These are phyloP conservation scores for Volvariella surrecta DNA, from an alignment of 1,284 basidiomycete species.

Conservation along the genomic window DNA sequence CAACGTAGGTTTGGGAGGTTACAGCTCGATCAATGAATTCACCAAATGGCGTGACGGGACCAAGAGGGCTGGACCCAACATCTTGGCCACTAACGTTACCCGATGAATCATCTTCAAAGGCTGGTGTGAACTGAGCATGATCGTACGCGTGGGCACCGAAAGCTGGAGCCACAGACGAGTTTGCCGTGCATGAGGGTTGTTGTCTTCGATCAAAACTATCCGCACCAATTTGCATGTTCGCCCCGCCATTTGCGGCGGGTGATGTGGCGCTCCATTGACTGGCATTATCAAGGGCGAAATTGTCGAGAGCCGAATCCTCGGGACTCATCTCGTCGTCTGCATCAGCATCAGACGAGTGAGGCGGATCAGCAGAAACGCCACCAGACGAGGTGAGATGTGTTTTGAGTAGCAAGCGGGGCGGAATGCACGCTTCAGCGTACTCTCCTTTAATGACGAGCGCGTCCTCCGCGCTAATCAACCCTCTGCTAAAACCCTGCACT, in stretches of 20 bases:
- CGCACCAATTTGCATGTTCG: background rate
- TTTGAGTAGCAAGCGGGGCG: constrained; percentile 48
- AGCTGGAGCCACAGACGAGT: constrained; percentile 10
- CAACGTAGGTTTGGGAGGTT: constrained; percentile 25
- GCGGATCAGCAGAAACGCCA: background rate
- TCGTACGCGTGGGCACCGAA: constrained; percentile 27
- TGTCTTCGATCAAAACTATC: constrained; percentile 8
- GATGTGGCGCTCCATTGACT: constrained; percentile 24
- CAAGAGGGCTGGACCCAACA: constrained; percentile 54
- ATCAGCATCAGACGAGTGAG: constrained; percentile 21
- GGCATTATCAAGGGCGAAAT: constrained; percentile 23
- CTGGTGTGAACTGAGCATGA: constrained; percentile 48
- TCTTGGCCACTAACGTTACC: constrained; percentile 40
- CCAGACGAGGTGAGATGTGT: constrained; percentile 9
- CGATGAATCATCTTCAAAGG: constrained; percentile 61
- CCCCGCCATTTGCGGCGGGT: constrained; percentile 12
- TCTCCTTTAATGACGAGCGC: constrained; percentile 75
- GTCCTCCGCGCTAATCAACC: constrained; percentile 66
- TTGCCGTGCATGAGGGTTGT: constrained; percentile 16
- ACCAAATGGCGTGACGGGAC: constrained; percentile 66
- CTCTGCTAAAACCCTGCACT: constrained; percentile 53
- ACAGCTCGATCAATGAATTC: constrained; percentile 67
- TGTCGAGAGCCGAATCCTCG: constrained; percentile 23
- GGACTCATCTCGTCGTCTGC: constrained; percentile 36
- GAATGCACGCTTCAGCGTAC: constrained; percentile 73